Percentiles rank a stretch among this genome's conserved stretches.
These are phyloP conservation scores for Emmonsiellopsis sp. DNA, from an alignment of 2,329 filamentous ascomycete genomes.

Conservation along the genomic window DNA sequence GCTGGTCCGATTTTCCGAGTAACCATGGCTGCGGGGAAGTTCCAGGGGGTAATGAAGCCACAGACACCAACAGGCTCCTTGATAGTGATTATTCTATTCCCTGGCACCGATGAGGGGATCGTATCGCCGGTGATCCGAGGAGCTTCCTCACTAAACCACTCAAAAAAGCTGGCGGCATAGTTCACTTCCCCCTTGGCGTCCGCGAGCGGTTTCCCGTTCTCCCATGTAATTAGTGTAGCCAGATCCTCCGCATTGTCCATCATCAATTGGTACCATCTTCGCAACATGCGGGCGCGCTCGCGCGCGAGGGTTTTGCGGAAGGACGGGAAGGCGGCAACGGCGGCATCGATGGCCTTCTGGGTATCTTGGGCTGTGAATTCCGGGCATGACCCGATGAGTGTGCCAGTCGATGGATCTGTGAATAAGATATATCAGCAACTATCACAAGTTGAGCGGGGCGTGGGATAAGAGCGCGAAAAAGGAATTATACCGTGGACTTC, in stretches of 20 bases:
- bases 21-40: slow-evolving; percentile 50
- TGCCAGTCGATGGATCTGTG: slow-evolving; percentile 71
- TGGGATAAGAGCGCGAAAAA: neutral
- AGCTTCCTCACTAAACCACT: slow-evolving; percentile 57
- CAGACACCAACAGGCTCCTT: slow-evolving; percentile 60
- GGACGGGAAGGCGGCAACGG: slow-evolving; percentile 56
- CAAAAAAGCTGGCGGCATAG: slow-evolving; percentile 52
- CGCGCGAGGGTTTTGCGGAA: slow-evolving; percentile 54
- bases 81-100: slow-evolving; percentile 53
- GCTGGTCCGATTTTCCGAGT: slow-evolving; percentile 45
- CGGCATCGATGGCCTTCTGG: slow-evolving; percentile 72
- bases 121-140: slow-evolving; percentile 50
- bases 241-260: slow-evolving; percentile 57
- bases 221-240: slow-evolving; percentile 57
- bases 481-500: slow-evolving; percentile 57
- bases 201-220: slow-evolving; percentile 58
- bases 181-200: slow-evolving; percentile 51
- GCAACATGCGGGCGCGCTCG: slow-evolving; percentile 51
- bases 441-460: neutral
- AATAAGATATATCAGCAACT: neutral
- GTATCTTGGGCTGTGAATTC: slow-evolving; percentile 72
- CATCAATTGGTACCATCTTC: slow-evolving; percentile 60
- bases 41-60: slow-evolving; percentile 59
- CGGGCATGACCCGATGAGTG: slow-evolving; percentile 71
- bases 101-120: slow-evolving; percentile 49